Conservation (phyloP, 805 yeast species). For the Candida sonorensis region DNA sequence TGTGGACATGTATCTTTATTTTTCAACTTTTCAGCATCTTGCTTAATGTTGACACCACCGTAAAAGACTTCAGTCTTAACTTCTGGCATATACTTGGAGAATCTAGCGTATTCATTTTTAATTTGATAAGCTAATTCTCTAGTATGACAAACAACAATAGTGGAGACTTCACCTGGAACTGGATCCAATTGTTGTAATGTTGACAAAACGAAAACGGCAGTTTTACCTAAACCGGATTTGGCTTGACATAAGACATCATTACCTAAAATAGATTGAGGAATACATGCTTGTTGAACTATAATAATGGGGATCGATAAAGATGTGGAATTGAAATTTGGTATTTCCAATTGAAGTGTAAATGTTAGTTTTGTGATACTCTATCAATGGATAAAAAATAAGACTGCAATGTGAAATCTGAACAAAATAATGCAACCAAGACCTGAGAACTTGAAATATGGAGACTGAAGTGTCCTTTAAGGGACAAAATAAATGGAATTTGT, state of each 20-base stretch:
- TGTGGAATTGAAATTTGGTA: neutral
- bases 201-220: slow-evolving; percentile 94
- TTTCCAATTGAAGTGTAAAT: neutral
- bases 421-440: too few relatives aligned
- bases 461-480: too few relatives aligned
- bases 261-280: slow-evolving; percentile 96
- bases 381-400: too few relatives aligned
- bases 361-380: neutral
- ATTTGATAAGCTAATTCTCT: slow-evolving; percentile 98
- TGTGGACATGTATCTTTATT: slow-evolving; percentile 94
- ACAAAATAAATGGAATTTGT: too few relatives aligned
- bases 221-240: slow-evolving; percentile 98
- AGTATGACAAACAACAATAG: slow-evolving; percentile 94
- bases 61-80: slow-evolving; percentile 94
- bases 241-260: slow-evolving; percentile 98
- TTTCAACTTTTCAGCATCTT: slow-evolving; percentile 82
- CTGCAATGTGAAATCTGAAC: too few relatives aligned
- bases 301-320: neutral
- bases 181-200: slow-evolving; percentile 97
- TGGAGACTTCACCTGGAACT: slow-evolving; percentile 92
- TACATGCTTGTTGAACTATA: slow-evolving; percentile 92
- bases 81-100: slow-evolving; percentile 97
- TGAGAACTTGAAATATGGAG: too few relatives aligned
- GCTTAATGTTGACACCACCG: slow-evolving; percentile 86
- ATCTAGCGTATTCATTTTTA: slow-evolving; percentile 93